Evolutionary conservation across 2,329 filamentous ascomycete species (phyloP).

Genomic region (Venturia nashicola): DNA sequence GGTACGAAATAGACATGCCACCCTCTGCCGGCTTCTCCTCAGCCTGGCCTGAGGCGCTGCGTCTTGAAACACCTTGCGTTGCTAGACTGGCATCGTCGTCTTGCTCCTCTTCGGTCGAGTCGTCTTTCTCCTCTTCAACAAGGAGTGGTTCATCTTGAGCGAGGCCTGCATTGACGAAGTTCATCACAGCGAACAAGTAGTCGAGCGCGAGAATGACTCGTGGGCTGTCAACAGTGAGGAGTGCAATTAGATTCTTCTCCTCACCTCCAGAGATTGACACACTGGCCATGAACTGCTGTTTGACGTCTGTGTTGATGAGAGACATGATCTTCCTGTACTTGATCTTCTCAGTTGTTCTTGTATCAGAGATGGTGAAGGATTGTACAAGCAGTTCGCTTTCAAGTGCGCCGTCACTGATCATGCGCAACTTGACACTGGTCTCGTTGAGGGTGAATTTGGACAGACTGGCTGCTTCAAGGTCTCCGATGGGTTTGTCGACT

Average conservation of each 20-base stretch:
- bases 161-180: constrained; percentile 63
- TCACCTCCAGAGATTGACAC: constrained; percentile 80
- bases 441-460: constrained; percentile 92
- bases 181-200: constrained; percentile 82
- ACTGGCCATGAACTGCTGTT: constrained; percentile 98
- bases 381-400: constrained; percentile 90
- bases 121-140: no score
- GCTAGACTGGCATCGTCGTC: no score
- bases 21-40: no score
- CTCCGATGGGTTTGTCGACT: constrained; percentile 62
- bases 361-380: constrained; percentile 90
- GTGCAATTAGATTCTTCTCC: constrained; percentile 72
- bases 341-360: constrained; percentile 76
- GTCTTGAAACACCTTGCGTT: no score
- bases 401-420: constrained; percentile 82
- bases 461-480: constrained; percentile 66
- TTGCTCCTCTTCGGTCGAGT: no score
- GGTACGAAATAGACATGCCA: constrained; percentile 69
- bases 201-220: constrained; percentile 90
- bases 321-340: constrained; percentile 99
- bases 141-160: constrained; percentile 43
- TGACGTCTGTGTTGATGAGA: constrained; percentile 80
- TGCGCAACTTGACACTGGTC: constrained; percentile 79
- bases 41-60: no score
- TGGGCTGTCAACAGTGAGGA: constrained; percentile 90